Evolutionary conservation across 2,329 filamentous ascomycete species (phyloP), one percentile per base, ranked within the genome.

Genomic region (Colletotrichum liriopes): DNA sequence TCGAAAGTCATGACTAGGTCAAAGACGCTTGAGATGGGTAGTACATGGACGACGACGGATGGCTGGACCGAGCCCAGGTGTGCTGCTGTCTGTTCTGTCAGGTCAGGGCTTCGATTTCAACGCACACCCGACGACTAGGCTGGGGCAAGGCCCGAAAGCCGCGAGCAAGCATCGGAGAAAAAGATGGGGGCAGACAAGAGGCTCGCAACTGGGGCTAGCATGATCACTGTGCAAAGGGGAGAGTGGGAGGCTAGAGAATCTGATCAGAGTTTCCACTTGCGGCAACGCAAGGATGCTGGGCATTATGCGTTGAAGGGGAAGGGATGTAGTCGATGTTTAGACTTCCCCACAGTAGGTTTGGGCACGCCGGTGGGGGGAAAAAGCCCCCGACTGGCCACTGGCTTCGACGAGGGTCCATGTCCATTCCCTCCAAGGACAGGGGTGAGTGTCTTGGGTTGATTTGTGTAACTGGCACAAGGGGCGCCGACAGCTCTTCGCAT

Each of bases 281-380:
- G 76, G 78, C 77, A 77, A 77, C 76, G 77, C 75, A 77, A 73
- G 74, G 77, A 77, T 74, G 77, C 78, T 77, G 77, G 73, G 75
- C 79, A 77, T 79, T 77, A 78, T 81, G 80, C 80, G 79, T 80
- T 78, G 78, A 78, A 76, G 74, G 74, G 75, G 73, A 72, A 70
- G 71, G 67, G 66, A 73, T 74, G 77, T 79, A 76, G 76, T 77
- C 73, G 76, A 77, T 76, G 78, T 78, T 78, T 79, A 79, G 78
- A 74, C 74, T 80, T 77, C 77, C 77, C 77, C 79, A 80, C 77
- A 78, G 74, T 74, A 78, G 76, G 77, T 77, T 78, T 79, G 76
- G 77, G 74, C 76, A 62, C 71, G 74, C 77, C 74, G 75, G 74
- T 73, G 62, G 71, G 73, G 54, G 35, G 35, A 74, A 75, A 74